Evolutionary conservation across 2,329 filamentous ascomycete species (phyloP), one percentile per base, ranked within the genome.

Genomic region (Penicillium vulpinum): DNA sequence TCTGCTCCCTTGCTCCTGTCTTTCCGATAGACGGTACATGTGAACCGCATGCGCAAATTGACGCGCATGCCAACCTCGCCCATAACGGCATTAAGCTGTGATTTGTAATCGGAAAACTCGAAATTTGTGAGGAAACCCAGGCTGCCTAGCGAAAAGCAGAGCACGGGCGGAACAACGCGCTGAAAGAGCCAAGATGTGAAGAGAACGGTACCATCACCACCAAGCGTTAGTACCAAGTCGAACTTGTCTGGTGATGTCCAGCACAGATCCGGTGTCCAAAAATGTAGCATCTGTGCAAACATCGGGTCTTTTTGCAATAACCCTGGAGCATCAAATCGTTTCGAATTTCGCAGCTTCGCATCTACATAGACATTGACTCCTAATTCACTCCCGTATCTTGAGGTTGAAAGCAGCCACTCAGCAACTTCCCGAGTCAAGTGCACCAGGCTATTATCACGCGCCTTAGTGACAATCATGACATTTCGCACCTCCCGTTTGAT

Each of bases 331-430:
- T 92, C 87, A 73, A 99, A 99, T 50, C 94, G 89, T 73, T 91
- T 92, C 5, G 92, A 96, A 67, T 87, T 87, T 67, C 87, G 87
- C 59, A 99, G 81, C 78, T 99, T 97, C 63, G 92, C 90, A 75
- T 99, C 94, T n/a, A 99, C 94, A 71, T 96, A 97, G 62, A 99
- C 94, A 67, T 93, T 96, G 52, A 99, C 89, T 15, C 94, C 94
- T n/a, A 94, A 73, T 60, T 94, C 88, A 52, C 86, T 91, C 41
- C 91, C 91, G 72, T 99, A 96, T 46, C 94, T 86, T 13, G 94
- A 92, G 3, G 92, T 97, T 59, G 84, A 85, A 58, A 99, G 83
- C 33, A 99, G 82, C 91, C 93, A 99, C 65, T 88, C 85, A 11
- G 93, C 82, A 57, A 99, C 80, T 73, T 99, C 92, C 57, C 90